Conservation (phyloP, 805 yeast genomes). For the Pichia heedii region DNA sequence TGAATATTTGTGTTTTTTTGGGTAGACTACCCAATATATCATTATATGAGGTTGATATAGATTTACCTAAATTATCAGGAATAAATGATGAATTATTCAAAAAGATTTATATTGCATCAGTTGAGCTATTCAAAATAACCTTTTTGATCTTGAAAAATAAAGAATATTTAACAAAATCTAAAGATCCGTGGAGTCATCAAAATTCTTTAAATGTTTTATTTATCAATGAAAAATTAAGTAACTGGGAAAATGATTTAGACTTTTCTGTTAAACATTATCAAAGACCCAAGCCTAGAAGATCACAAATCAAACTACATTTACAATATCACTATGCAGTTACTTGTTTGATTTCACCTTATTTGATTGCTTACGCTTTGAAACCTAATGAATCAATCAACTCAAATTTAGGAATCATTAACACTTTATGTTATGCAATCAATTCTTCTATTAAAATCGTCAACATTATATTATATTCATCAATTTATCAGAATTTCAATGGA, state of each 20-base stretch:
- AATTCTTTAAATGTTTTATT: constrained; percentile 26
- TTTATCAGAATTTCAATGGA: constrained; percentile 20
- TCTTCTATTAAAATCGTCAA: constrained; percentile 25
- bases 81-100: constrained; percentile 11
- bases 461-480: constrained; percentile 15
- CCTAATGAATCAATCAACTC: constrained; percentile 18
- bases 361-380: constrained; percentile 22
- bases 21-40: constrained; percentile 29
- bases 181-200: constrained; percentile 24
- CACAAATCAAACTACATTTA: constrained; percentile 25
- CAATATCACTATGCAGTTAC: constrained; percentile 26
- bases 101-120: constrained; percentile 16
- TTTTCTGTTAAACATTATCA: constrained; percentile 9
- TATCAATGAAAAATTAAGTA: constrained; percentile 20
- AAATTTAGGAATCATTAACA: constrained; percentile 23
- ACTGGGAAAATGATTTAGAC: constrained; percentile 20
- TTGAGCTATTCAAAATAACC: constrained; percentile 24
- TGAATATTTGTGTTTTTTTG: constrained; percentile 26
- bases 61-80: constrained; percentile 19
- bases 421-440: constrained; percentile 25
- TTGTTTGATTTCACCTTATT: constrained; percentile 27
- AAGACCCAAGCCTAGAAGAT: constrained; percentile 17
- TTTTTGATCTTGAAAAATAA: constrained; percentile 26
- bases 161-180: constrained; percentile 17
- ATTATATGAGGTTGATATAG: constrained; percentile 28